These are phyloP conservation scores for Conticribra weissflogii DNA, from an alignment of 108 stramenopile genomes.

Conservation along the genomic window DNA sequence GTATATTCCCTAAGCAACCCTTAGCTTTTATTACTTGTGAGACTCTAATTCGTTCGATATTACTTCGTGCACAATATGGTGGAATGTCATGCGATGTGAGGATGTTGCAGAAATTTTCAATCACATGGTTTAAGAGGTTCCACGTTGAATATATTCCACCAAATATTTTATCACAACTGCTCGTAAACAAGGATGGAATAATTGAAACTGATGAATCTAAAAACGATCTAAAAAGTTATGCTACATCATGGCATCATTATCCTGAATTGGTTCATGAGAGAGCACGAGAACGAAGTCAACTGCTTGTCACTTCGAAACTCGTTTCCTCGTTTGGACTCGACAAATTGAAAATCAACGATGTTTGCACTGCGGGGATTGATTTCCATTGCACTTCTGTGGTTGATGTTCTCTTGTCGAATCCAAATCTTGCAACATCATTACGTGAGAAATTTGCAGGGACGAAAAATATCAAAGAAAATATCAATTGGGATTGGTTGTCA, in stretches of 20 bases:
- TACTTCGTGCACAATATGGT: slow-evolving; percentile 76
- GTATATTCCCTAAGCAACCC: slow-evolving; percentile 15
- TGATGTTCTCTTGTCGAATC: slow-evolving; percentile 46
- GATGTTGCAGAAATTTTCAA: slow-evolving; percentile 68
- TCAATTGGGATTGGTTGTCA: slow-evolving; percentile 29
- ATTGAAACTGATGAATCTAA: not conserved
- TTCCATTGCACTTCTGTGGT: slow-evolving; percentile 86
- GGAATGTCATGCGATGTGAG: slow-evolving; percentile 80
- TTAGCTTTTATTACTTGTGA: slow-evolving; percentile 17
- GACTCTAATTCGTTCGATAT: slow-evolving; percentile 61
- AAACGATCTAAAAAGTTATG: not conserved
- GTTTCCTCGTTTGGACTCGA: slow-evolving; percentile 22
- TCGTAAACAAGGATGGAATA: not conserved
- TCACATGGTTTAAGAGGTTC: slow-evolving; percentile 65
- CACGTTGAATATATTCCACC: slow-evolving; percentile 6
- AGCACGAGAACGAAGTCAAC: slow-evolving; percentile 27
- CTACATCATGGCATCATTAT: slow-evolving; percentile 48
- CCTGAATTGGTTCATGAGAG: slow-evolving; percentile 45
- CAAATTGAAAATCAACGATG: slow-evolving; percentile 50
- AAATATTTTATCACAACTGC: not conserved
- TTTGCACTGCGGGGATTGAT: slow-evolving; percentile 72
- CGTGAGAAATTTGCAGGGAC: slow-evolving; percentile 21
- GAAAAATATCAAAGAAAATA: slow-evolving; percentile 5
- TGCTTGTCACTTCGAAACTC: slow-evolving; percentile 29
- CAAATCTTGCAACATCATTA: slow-evolving; percentile 3